Conservation (phyloP, 1,139 yeast species). For the Meyerozyma elateridarum region DNA sequence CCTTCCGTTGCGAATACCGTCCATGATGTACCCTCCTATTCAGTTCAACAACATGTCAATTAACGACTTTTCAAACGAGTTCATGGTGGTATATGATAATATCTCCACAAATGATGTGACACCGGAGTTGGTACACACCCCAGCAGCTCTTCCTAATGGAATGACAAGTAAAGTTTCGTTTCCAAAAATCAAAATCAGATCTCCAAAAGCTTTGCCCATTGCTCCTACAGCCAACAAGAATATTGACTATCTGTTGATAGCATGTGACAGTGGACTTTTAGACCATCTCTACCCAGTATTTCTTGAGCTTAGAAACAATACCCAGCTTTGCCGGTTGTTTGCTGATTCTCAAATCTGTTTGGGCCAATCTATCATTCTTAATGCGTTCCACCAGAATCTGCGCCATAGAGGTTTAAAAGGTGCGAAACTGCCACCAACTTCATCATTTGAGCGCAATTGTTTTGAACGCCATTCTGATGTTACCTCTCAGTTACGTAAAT, state of each 20-base stretch:
- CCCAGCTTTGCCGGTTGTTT: background rate
- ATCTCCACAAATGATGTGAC: slow-evolving; percentile 4
- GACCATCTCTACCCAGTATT: slow-evolving; percentile 2
- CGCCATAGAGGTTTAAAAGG: background rate
- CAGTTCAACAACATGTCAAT: slow-evolving; percentile 20
- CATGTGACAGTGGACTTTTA: background rate
- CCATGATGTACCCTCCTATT: slow-evolving; percentile 20
- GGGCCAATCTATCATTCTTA: slow-evolving; percentile 17
- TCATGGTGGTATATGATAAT: slow-evolving; percentile 13
- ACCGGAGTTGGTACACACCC: slow-evolving; percentile 4
- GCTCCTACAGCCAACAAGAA: background rate
- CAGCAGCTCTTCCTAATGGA: slow-evolving; percentile 2
- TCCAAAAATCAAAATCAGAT: no score
- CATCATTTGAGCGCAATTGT: slow-evolving; percentile 3
- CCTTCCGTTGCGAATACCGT: slow-evolving; percentile 22
- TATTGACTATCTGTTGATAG: slow-evolving; percentile 1
- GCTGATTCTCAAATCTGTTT: slow-evolving; percentile 12
- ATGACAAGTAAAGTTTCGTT: slow-evolving; percentile 1
- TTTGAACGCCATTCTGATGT: background rate
- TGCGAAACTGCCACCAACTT: background rate
- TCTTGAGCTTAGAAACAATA: background rate
- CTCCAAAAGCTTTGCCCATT: background rate
- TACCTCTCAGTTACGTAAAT: background rate
- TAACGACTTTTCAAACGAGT: slow-evolving; percentile 18
- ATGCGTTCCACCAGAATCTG: slow-evolving; percentile 10